A percentile compares a stretch with the other conserved stretches of the same genome.
Evolutionary conservation across 495 filamentous ascomycete species (phyloP).

Genomic region (Aspergillus cavernicola): DNA sequence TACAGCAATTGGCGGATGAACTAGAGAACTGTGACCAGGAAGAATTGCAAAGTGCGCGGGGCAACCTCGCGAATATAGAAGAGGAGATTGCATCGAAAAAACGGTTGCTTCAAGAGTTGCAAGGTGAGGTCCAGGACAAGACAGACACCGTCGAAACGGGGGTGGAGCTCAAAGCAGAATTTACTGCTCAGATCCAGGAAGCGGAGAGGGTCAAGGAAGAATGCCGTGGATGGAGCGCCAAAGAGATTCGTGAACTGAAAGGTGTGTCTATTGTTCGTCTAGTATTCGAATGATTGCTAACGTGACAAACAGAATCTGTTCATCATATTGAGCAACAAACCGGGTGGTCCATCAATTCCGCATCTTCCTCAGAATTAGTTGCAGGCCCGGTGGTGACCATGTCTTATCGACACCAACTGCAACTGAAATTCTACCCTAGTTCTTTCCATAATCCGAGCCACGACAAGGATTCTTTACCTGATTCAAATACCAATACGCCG

Average conservation of each 20-base stretch:
- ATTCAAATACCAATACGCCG: conserved; percentile 21
- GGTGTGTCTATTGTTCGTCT: conserved; percentile 39
- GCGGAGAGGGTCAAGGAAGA: conserved; percentile 82
- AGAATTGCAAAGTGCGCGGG: conserved; percentile 64
- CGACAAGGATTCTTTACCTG: neutral
- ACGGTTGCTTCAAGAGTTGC: conserved; percentile 58
- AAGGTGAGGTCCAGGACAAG: conserved; percentile 58
- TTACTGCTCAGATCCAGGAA: conserved; percentile 68
- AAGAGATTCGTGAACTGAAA: conserved; percentile 71
- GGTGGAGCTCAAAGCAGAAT: conserved; percentile 63
- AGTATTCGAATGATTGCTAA: neutral
- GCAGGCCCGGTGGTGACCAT: conserved; percentile 62
- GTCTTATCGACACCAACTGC: conserved; percentile 72
- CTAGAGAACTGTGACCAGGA: conserved; percentile 75
- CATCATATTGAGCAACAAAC: conserved; percentile 61
- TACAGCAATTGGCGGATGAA: conserved; percentile 70
- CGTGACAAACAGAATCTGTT: conserved; percentile 53
- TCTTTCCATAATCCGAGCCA: conserved; percentile 45
- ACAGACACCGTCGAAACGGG: conserved; percentile 56
- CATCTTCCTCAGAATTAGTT: conserved; percentile 36
- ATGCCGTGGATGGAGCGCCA: conserved; percentile 81
- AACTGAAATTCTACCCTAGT: conserved; percentile 68
- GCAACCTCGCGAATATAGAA: conserved; percentile 60
- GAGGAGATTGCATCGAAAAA: conserved; percentile 65
- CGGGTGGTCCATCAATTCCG: conserved; percentile 75